Percentiles rank a stretch among this genome's conserved stretches.
Evolutionary conservation across 2,329 filamentous ascomycete genomes (phyloP).

Genomic region (Ophiostoma novo-ulmi): DNA sequence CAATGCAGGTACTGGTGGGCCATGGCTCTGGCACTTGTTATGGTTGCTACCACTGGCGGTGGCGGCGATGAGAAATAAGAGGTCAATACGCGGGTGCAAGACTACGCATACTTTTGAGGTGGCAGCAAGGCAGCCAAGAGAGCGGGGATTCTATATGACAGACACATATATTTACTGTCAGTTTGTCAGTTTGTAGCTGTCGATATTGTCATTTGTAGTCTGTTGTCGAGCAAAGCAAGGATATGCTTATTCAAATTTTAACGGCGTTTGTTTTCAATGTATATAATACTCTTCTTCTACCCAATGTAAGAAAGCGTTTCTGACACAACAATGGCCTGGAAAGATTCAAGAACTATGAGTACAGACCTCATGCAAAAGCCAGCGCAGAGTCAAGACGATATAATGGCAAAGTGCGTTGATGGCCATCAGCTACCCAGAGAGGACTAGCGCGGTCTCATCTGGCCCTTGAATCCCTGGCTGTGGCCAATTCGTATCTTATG

Average conservation of each 20-base stretch:
- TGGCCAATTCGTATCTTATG: neutral
- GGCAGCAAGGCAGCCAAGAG: neutral
- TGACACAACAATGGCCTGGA: neutral
- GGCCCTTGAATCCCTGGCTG: slow-evolving; percentile 1
- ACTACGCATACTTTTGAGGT: neutral
- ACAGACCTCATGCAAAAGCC: no score
- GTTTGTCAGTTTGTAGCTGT: neutral
- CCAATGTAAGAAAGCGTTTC: neutral
- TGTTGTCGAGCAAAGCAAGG: neutral
- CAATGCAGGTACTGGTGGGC: slow-evolving; percentile 61
- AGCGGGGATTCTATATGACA: neutral
- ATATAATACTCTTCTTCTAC: neutral
- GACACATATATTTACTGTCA: no score
- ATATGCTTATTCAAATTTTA: neutral
- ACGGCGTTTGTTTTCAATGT: neutral
- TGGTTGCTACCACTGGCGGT: slow-evolving; percentile 51
- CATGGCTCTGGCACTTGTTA: slow-evolving; percentile 48
- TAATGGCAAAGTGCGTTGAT: neutral
- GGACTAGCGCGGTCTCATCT: slow-evolving; percentile 14
- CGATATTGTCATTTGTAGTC: neutral
- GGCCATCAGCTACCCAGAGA: neutral
- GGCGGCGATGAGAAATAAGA: slow-evolving; percentile 37
- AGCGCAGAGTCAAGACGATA: neutral
- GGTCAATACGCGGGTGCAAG: neutral
- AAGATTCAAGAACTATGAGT: no score